Base-by-base conservation (phyloP, 257 asterid species). In the Solanum neorickii region DNA sequence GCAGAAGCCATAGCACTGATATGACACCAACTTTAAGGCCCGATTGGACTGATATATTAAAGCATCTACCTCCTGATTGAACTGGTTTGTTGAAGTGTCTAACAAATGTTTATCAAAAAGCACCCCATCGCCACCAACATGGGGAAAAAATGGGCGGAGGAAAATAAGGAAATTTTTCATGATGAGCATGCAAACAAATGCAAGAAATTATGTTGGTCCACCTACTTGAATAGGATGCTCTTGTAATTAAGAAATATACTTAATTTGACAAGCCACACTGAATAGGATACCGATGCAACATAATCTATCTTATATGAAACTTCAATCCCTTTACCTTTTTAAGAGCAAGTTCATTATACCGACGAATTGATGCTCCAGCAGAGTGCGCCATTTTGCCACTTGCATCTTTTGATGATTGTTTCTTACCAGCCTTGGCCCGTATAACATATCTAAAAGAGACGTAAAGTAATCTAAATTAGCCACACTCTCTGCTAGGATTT, bases 291-390 rank as follows among this genome's bases (percentile, higher is more conserved):
- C 5, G 44, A 80, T 80, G 68, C 66, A 80, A 80, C 85, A 80
- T 23, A 80, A 80, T 80, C 29, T 47, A 62, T 80, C 84, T 47
- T 80, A 47, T 9, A 62, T 27, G 35, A 46, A 16, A 47, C 84
- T 4, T 47, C 42, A 80, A 16, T 27, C 42, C 66, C 18, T 29
- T 16, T 91, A 97, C 99, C 98, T 94, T 97, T 88, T 95, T 95
- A 27, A 97, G 94, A 87, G 92, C 98, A 82, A 95, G 91, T 89
- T 97, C 99, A 90, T 97, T 97, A 89, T 97, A 92, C 14, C 99
- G 97, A 84, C 99, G 98, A 87, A 97, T 98, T 85, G 98, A 92
- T 87, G 99, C 98, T 88, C 99, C 99, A 85, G 99, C 99, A 88
- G 99, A 97, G 92, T 97, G 99, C 66, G 91, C 93, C 90, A 92